Conservation (phyloP, 495 filamentous ascomycete species). For the Penicillium paradoxum region DNA sequence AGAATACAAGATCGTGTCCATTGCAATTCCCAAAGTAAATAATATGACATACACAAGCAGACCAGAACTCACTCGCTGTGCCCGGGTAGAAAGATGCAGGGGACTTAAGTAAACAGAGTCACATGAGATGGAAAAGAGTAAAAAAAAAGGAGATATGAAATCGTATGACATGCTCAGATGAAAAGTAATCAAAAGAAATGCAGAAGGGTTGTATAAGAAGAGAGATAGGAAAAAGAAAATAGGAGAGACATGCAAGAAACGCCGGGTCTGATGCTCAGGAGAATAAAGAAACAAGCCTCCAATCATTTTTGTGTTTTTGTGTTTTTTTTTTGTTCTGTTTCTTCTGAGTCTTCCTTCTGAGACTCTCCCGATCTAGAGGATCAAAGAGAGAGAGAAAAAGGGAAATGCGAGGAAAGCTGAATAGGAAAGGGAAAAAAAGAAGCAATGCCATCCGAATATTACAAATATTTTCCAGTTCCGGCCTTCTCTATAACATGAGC, state of each 20-base stretch:
- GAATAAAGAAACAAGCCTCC: conserved; percentile 6
- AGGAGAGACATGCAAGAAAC: conserved; percentile 19
- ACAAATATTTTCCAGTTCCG: conserved; percentile 27
- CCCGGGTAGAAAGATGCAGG: conserved; percentile 29
- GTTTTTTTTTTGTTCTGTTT: background rate
- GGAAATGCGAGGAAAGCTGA: conserved; percentile 15
- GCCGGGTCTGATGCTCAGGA: conserved; percentile 27
- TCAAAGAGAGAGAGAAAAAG: background rate
- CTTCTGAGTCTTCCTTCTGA: background rate
- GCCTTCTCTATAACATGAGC: conserved; percentile 46
- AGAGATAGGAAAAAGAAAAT: conserved; percentile 6
- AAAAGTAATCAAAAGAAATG: conserved; percentile 2
- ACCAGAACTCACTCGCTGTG: conserved; percentile 37
- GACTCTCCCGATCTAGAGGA: background rate
- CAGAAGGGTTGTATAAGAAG: conserved; percentile 2
- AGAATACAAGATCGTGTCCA: conserved; percentile 17
- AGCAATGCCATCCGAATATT: conserved; percentile 26
- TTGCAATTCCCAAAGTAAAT: conserved; percentile 16
- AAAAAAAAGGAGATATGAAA: conserved; percentile 1
- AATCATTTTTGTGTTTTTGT: conserved; percentile 11
- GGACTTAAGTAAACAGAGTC: conserved; percentile 2
- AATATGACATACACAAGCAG: conserved; percentile 26
- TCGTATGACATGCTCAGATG: conserved; percentile 9
- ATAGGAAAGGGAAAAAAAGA: conserved; percentile 11
- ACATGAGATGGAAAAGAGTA: conserved; percentile 4